Evolutionary conservation across 2,329 filamentous ascomycete genomes (phyloP), one percentile per base, ranked within the genome.

Genomic region (Cordyceps farinosa): DNA sequence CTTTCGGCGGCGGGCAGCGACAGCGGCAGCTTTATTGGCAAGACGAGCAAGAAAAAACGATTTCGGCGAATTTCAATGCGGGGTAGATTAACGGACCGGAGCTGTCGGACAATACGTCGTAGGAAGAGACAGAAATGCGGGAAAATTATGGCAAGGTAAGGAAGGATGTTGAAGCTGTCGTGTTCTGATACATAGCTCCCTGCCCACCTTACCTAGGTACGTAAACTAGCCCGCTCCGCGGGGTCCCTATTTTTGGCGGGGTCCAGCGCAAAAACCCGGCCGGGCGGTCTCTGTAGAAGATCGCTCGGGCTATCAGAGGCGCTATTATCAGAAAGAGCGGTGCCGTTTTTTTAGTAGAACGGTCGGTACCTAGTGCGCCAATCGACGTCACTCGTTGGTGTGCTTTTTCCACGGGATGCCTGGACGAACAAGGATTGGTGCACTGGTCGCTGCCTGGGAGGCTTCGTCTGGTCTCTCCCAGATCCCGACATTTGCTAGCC

Each of bases 181-280:
- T 57, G 17, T 57, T 17, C 22, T 40, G 36, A 48, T 27, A 30
- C 22, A 36, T 38, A 38, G n/a, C 32, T 34, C 7, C 50, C 34
- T 13, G 6, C 44, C n/a, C 8, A 22, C 15, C 11, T 47, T 7
- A 32, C 6, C 6, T 42, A 13, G 6, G 50, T 22, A 38, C 22
- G 22, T 22, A 22, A 22, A 22, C 22, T 7, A 30, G 15, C 17
- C 5, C 15, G 30, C 42, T 42, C 56, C 56, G 36, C 45, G 47
- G 45, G 56, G 56, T 51, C 27, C 36, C 32, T 58, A 30, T 38
- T 47, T 48, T 32, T 42, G 56, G 56, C 56, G 56, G 56, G 56
- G 56, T 44, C 13, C 30, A 4, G 27, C 10, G 38, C 17, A 32
- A 32, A 44, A 32, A 4, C 15, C 36, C 22, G 15, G 40, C 52